Evolutionary conservation across 1,139 yeast species (phyloP).

Genomic region (Geotrichum aggregatum): DNA sequence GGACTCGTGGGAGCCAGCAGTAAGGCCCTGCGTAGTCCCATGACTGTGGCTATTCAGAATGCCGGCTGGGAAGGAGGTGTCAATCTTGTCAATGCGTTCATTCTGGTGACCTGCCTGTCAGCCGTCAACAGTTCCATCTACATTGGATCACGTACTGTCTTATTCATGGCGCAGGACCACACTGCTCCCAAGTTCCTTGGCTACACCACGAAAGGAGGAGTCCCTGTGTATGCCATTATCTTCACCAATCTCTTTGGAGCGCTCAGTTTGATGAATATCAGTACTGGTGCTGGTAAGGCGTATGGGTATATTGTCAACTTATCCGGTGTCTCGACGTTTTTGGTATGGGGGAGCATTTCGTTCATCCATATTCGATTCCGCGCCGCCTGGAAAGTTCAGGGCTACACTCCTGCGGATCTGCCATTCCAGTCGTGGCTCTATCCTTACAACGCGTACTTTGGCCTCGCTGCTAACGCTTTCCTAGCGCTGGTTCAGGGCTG

Average conservation of each 20-base stretch:
- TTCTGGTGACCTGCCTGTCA: constrained; percentile 61
- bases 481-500: constrained; percentile 66
- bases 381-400: constrained; percentile 48
- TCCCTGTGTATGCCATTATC: constrained; percentile 53
- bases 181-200: constrained; percentile 58
- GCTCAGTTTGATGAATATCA: constrained; percentile 63
- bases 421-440: constrained; percentile 53
- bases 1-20: constrained; percentile 38
- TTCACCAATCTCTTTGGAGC: constrained; percentile 43
- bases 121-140: constrained; percentile 74
- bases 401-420: constrained; percentile 46
- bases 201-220: constrained; percentile 56
- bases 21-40: constrained; percentile 61
- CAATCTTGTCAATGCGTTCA: constrained; percentile 69
- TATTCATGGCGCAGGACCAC: constrained; percentile 56
- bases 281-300: constrained; percentile 61
- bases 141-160: constrained; percentile 56
- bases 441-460: constrained; percentile 52
- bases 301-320: constrained; percentile 83
- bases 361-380: constrained; percentile 51
- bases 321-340: constrained; percentile 55
- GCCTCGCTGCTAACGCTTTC: constrained; percentile 49
- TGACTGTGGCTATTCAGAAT: constrained; percentile 64
- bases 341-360: constrained; percentile 52
- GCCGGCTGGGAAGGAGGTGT: constrained; percentile 71